Evolutionary conservation across 768 basidiomycete genomes (phyloP).

Genomic region (Hydnomerulius pinastri): DNA sequence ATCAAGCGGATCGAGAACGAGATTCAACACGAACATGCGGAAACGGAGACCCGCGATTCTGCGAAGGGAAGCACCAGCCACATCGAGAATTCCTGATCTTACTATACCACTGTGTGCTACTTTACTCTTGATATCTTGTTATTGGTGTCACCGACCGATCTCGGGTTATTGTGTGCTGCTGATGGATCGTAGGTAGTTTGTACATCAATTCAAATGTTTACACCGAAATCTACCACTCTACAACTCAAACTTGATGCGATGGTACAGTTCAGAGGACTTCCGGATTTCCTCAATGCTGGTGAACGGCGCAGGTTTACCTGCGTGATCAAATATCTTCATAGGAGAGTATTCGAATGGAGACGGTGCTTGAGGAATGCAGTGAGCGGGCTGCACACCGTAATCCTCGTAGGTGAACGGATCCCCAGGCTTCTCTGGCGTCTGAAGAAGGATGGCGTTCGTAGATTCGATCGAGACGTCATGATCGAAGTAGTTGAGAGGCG

Average conservation of each 20-base stretch:
- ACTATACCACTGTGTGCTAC: no score
- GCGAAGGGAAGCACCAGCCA: no score
- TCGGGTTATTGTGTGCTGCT: no score
- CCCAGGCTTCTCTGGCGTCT: constrained; percentile 38
- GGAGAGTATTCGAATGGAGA: constrained; percentile 42
- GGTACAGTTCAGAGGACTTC: constrained; percentile 39
- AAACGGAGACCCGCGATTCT: neutral
- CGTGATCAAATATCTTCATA: constrained; percentile 34
- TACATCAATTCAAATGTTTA: constrained; percentile 12
- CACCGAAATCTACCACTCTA: constrained; percentile 3
- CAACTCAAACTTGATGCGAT: constrained; percentile 38
- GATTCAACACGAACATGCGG: neutral
- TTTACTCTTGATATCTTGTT: no score
- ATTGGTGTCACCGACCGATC: no score
- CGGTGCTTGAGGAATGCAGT: constrained; percentile 41
- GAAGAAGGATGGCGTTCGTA: constrained; percentile 51
- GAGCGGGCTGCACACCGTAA: constrained; percentile 47
- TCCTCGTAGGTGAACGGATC: constrained; percentile 48
- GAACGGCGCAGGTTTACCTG: constrained; percentile 32
- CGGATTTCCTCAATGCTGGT: constrained; percentile 41
- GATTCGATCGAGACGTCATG: constrained; percentile 61
- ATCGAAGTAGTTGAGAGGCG: constrained; percentile 68
- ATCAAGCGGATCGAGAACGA: neutral
- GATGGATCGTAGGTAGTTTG: no score
- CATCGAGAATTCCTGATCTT: no score